Percentiles rank a stretch among this genome's conserved stretches.
phyloP scores from a whole-genome alignment of 73 alveolate species.

The Tetrahymena elliotti region DNA sequence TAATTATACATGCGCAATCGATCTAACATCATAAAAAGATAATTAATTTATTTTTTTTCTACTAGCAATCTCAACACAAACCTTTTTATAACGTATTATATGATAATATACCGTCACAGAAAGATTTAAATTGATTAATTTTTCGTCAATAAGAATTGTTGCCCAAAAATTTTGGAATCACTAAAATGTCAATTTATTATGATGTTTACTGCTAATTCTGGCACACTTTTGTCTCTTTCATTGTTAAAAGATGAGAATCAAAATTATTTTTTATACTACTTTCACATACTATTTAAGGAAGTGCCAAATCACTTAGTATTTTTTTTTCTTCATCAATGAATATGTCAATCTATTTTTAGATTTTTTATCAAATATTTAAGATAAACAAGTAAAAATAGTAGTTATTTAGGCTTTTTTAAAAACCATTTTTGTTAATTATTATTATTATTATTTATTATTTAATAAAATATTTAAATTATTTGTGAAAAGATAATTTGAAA shows the following conservation, averaged over 20 bases:
- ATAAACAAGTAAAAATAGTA: too few species aligned
- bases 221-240: not conserved
- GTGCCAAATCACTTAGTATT: not conserved
- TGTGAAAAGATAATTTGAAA: too few species aligned
- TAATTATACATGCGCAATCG: not conserved
- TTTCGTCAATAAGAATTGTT: not conserved
- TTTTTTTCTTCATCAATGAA: too few species aligned
- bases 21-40: not conserved
- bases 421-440: too few species aligned
- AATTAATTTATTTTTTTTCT: not conserved
- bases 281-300: not conserved
- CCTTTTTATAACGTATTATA: not conserved
- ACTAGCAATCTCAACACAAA: not conserved
- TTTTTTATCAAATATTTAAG: too few species aligned
- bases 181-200: not conserved
- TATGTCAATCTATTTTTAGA: not conserved
- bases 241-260: not conserved
- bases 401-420: too few species aligned
- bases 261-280: not conserved
- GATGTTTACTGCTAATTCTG: not conserved
- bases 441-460: too few species aligned
- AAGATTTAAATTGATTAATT: not conserved
- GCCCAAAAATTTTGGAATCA: not conserved
- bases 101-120: not conserved
- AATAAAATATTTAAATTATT: too few species aligned